Base-by-base conservation (phyloP, 2,329 filamentous ascomycete species). In the Colletotrichum echinochloae region DNA sequence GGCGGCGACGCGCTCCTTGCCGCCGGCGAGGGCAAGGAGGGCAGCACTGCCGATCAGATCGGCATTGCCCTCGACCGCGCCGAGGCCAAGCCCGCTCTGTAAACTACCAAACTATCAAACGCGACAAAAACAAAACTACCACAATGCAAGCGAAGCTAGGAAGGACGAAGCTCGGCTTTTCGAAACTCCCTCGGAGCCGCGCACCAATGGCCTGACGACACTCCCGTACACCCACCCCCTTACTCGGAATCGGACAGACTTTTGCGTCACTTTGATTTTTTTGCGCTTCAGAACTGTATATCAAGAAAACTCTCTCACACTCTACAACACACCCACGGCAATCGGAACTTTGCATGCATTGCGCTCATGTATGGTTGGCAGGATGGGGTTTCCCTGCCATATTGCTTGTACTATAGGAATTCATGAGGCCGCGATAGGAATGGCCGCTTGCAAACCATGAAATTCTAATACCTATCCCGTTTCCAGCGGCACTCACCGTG, bases 1-100 rank as follows among this genome's bases (percentile, higher is more conserved):
- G 94, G 94, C 73, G 91, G 92, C 79, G 94, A 97, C 79, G 57
- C 57, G 64, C 80, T 90, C 46, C 77, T 90, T 71, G 88, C 87
- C 16, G 85, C 83, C 16, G 85, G 84, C 44, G 81, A 80, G 60
- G 77, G 77, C 63, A 75, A 67, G 26, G 77, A 78, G 14, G 77
- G 75, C 23, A 77, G 75, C 69, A 88, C 86, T 6, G 85, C 84
- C 1, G 83, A 86, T 54, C 82, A 84, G 76, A 79, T 88, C 49
- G 83, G 83, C 54, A 83, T 84, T 6, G 86, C 83, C 18, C 79
- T 89, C n/a, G 85, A 84, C 46, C 79, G 81, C 60, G 76, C 75
- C 68, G 81, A 83, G 72, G 81, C 82, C 49, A 85, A 87, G 80
- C 82, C 86, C 54, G 82, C 87, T 41, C 80, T 90, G 75, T 90